A percentile compares a stretch with the other conserved stretches of the same genome.
These are phyloP conservation scores for Suillus luteus DNA, from an alignment of 768 basidiomycete genomes.

Conservation along the genomic window DNA sequence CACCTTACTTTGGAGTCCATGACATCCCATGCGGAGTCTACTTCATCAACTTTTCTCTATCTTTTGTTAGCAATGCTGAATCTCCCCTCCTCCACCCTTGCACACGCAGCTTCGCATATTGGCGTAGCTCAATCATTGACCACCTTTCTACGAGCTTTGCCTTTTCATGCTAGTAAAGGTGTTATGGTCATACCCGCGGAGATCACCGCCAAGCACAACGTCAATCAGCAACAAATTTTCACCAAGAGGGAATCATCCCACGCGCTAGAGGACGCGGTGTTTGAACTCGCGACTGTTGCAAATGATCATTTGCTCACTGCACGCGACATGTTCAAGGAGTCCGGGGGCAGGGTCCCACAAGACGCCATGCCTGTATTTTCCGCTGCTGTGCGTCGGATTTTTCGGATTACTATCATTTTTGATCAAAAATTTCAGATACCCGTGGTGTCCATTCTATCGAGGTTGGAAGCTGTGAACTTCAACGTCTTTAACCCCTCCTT, in stretches of 20 bases:
- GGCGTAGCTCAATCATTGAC: constrained; percentile 72
- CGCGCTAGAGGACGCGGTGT: constrained; percentile 77
- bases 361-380: constrained; percentile 73
- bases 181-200: constrained; percentile 80
- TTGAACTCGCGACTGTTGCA: constrained; percentile 78
- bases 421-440: constrained; percentile 53
- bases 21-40: constrained; percentile 76
- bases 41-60: constrained; percentile 77
- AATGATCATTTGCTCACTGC: constrained; percentile 81
- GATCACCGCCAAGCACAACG: constrained; percentile 74
- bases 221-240: constrained; percentile 81
- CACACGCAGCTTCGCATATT: constrained; percentile 82
- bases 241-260: constrained; percentile 51
- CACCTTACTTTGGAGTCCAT: constrained; percentile 70
- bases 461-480: constrained; percentile 71
- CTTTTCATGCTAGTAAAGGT: constrained; percentile 73
- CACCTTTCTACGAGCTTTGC: constrained; percentile 74
- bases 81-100: constrained; percentile 54
- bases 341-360: constrained; percentile 52
- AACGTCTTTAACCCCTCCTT: constrained; percentile 67
- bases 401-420: constrained; percentile 14
- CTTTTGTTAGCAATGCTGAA: constrained; percentile 69
- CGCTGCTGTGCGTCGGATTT: constrained; percentile 56
- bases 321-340: constrained; percentile 63
- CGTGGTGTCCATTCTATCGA: constrained; percentile 60